These are phyloP conservation scores for Saccharomycopsis sp. DNA, from an alignment of 805 yeast species.

Conservation along the genomic window DNA sequence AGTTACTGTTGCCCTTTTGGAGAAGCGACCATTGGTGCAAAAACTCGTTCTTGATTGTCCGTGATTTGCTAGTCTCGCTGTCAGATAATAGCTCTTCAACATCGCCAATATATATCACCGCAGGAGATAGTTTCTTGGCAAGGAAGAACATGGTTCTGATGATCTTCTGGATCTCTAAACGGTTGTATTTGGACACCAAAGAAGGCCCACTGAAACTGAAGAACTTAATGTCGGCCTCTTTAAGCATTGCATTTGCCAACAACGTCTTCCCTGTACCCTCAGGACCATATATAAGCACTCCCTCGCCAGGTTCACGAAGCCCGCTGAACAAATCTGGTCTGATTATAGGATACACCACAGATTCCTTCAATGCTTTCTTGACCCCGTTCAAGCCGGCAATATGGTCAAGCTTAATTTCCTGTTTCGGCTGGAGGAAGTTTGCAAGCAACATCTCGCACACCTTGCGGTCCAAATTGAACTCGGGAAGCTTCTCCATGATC, in stretches of 20 bases:
- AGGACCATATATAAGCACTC: slow-evolving; percentile 95
- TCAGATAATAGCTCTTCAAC: slow-evolving; percentile 85
- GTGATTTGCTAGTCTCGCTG: slow-evolving; percentile 57
- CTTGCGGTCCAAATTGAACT: background rate
- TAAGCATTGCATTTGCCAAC: slow-evolving; percentile 95
- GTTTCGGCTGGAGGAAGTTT: background rate
- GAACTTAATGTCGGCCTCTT: slow-evolving; percentile 88
- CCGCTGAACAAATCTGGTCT: slow-evolving; percentile 92
- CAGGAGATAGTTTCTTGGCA: slow-evolving; percentile 82
- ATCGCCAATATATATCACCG: slow-evolving; percentile 93
- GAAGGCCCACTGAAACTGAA: slow-evolving; percentile 89
- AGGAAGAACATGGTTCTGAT: slow-evolving; percentile 82
- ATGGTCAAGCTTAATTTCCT: slow-evolving; percentile 38
- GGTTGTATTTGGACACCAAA: slow-evolving; percentile 67
- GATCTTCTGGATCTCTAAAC: slow-evolving; percentile 92
- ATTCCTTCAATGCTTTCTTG: slow-evolving; percentile 81
- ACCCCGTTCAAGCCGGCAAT: slow-evolving; percentile 91
- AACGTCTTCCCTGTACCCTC: slow-evolving; percentile 99
- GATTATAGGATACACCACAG: slow-evolving; percentile 91
- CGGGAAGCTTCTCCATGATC: background rate
- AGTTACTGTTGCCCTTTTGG: slow-evolving; percentile 38
- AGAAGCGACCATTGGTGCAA: slow-evolving; percentile 92
- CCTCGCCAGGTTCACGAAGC: slow-evolving; percentile 77
- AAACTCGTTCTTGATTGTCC: slow-evolving; percentile 89
- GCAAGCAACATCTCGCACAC: background rate